These are phyloP conservation scores for Podila epigama DNA, from an alignment of 192 early-diverging fungal species.

Conservation along the genomic window DNA sequence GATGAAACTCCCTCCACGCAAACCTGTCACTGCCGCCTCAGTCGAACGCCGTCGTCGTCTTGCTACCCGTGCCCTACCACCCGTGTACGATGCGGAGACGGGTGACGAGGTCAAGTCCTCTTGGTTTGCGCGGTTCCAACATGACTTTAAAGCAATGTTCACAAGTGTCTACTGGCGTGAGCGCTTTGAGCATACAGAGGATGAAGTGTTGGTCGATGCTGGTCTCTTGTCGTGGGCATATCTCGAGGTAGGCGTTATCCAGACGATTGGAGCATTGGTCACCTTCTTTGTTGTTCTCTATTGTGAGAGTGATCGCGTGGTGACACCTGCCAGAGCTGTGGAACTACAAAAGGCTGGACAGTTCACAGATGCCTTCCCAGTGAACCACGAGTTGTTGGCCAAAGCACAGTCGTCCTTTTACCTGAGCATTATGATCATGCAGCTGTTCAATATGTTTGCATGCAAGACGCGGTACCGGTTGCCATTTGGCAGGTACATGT, in stretches of 20 bases:
- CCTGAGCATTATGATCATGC: constrained; percentile 82
- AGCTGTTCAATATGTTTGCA: constrained; percentile 95
- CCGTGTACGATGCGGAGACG: constrained; percentile 58
- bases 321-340: constrained; percentile 69
- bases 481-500: constrained; percentile 84
- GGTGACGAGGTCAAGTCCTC: constrained; percentile 53
- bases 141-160: constrained; percentile 55
- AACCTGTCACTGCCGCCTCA: constrained; percentile 82
- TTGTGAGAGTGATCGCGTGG: constrained; percentile 60
- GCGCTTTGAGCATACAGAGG: constrained; percentile 72
- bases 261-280: constrained; percentile 71
- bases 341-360: constrained; percentile 64
- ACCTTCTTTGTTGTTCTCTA: constrained; percentile 86
- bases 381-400: constrained; percentile 72
- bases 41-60: constrained; percentile 73
- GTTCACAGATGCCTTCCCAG: constrained; percentile 4
- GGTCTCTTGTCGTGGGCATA: constrained; percentile 86
- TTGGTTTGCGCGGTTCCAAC: constrained; percentile 20
- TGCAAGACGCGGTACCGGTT: constrained; percentile 82
- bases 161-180: constrained; percentile 68
- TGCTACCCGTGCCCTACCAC: constrained; percentile 54
- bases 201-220: constrained; percentile 87
- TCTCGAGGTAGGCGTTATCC: constrained; percentile 84
- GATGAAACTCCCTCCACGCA: constrained; percentile 92
- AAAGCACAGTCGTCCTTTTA: constrained; percentile 85